A percentile compares a stretch with the other conserved stretches of the same genome.
phyloP scores from a whole-genome alignment of 2,329 filamentous ascomycete genomes.

The Arachnomyces sp. region DNA sequence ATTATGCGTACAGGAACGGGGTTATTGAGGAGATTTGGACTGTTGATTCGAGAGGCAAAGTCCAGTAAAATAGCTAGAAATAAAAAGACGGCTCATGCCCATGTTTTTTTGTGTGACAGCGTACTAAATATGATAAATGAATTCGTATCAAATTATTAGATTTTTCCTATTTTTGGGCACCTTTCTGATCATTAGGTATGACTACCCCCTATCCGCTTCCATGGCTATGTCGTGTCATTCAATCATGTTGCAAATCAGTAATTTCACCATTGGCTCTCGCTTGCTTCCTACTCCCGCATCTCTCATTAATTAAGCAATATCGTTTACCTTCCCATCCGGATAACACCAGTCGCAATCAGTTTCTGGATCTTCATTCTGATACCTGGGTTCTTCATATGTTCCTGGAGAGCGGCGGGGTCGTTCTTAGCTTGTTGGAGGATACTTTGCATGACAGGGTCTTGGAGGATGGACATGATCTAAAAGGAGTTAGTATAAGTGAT shows the following conservation, averaged over 20 bases:
- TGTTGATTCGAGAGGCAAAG: conserved; percentile 44
- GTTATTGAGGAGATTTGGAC: conserved; percentile 45
- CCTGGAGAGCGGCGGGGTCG: conserved; percentile 82
- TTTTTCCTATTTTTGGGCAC: no score
- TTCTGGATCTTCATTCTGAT: conserved; percentile 90
- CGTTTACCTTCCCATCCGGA: conserved; percentile 58
- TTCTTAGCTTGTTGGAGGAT: conserved; percentile 94
- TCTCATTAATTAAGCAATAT: conserved; percentile 7
- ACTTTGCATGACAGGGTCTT: conserved; percentile 95
- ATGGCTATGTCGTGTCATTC: no score
- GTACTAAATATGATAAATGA: no score
- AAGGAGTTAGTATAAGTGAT: conserved; percentile 4
- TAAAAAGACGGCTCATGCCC: conserved; percentile 1
- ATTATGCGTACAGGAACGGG: conserved; percentile 42
- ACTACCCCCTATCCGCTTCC: no score
- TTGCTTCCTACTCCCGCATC: background rate
- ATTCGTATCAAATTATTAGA: no score
- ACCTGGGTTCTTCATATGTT: conserved; percentile 90
- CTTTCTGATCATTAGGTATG: no score
- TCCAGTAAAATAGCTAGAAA: conserved; percentile 31
- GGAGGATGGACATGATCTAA: conserved; percentile 77
- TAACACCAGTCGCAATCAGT: conserved; percentile 84
- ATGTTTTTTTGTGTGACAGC: no score
- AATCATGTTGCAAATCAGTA: conserved; percentile 2
- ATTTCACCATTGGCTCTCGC: conserved; percentile 5